Base-by-base conservation (phyloP, 163 green algal genomes). In the Trebouxiophyceae sp. region DNA sequence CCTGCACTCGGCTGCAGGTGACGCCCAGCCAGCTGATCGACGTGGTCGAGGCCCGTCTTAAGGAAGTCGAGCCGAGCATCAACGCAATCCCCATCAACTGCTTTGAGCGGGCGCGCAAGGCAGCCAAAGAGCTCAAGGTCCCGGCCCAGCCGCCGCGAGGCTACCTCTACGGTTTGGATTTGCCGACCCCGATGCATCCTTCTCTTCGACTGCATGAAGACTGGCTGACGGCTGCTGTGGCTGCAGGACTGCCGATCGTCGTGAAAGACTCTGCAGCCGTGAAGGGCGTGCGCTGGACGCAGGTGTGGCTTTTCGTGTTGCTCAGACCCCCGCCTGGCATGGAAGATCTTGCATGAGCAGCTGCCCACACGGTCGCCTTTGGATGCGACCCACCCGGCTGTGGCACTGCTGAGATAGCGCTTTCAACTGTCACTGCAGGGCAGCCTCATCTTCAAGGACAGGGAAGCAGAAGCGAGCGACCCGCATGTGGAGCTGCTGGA, bases 251-350 rank as follows among this genome's bases (percentile, higher is more conserved):
- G 30, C 79, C 79, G 2, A 60, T 86, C 23, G 60, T 77, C 3
- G 65, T 83, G 39, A 86, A 86, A 32, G 79, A 83, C 32, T 23
- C 73, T 16, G 64, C 63, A 44, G 69, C 79, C 27, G 79, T 86
- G 16, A 71, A 79, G 27, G 76, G 76, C 22, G 32, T 86, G 3
- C 73, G 33, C 8, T 84, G 77, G 28, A 74, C 64, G 27, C 31
- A 62, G 71, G n/a, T n/a, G n/a, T n/a, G n/a, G n/a, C n/a, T n/a
- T n/a, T n/a, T n/a, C n/a, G n/a, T n/a, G n/a, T n/a, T n/a, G n/a
- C n/a, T n/a, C n/a, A n/a, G n/a, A n/a, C n/a, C n/a, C n/a, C n/a
- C n/a, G n/a, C n/a, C n/a, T n/a, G n/a, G n/a, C n/a, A n/a, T n/a
- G n/a, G n/a, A n/a, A n/a, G n/a, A n/a, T n/a, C n/a, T n/a, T n/a